Evolutionary conservation across 106 monocot species (phyloP), one percentile per base, ranked within the genome.

Genomic region (Cymbidium sinense): DNA sequence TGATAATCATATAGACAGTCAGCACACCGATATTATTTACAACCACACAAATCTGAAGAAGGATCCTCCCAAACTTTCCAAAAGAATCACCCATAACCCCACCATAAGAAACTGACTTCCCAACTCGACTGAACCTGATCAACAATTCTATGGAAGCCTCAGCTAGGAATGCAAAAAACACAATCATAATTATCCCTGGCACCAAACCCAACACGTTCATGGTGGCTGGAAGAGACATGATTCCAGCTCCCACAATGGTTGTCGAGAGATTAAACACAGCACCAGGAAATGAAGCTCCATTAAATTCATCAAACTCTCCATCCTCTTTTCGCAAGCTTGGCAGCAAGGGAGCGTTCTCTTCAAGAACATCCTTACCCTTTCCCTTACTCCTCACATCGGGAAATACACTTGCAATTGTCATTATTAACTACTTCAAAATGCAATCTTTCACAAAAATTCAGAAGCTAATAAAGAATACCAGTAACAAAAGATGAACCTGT

Each of bases 261-360:
- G 91, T 91, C 7, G 91, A 91, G 13, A 91, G 79, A 82, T 91
- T 88, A 70, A 91, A 91, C 54, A 91, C 91, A 2, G 86, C 88
- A 8, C 88, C 91, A 1, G 78, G 36, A 31, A 91, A 91, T 13
- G 88, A 88, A 54, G 88, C 88, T 21, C 91, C 88, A 77, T 81
- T 86, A 64, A 91, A 78, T 77, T 86, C 91, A 65, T 74, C 64
- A 41, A 84, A 89, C 21, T 39, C 90, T 23, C 36, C 75, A 50
- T 19, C 6, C 11, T 44, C 83, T 25, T 83, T 83, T 1, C 19
- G 41, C 29, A 64, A 79, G 70, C 39, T 77, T 18, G 91, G 84
- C 21, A 87, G 64, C 52, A 91, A 67, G 17, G 87, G 91, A 43
- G 82, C 34, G 7, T 65, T 84, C 75, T 84, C 89, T 41, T 90